Evolutionary conservation across 2,329 filamentous ascomycete species (phyloP).

Genomic region (Cryphonectria nitschkei): DNA sequence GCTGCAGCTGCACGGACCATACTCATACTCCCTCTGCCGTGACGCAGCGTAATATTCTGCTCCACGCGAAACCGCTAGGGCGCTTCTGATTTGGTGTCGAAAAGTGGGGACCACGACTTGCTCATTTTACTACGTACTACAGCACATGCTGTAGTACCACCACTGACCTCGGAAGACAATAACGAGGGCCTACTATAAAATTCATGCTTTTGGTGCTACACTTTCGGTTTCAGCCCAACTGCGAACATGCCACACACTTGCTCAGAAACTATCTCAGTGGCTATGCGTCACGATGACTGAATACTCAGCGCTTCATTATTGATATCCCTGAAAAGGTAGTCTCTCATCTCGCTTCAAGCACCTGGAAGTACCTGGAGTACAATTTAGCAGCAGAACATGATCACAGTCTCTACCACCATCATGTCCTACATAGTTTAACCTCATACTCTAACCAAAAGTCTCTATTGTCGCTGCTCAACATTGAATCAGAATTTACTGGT

Average conservation of each 20-base stretch:
- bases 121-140: conserved; percentile 20
- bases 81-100: conserved; percentile 12
- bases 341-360: background rate
- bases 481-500: background rate
- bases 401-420: background rate
- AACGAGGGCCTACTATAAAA: background rate
- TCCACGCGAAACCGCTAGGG: conserved; percentile 12
- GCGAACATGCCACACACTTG: background rate
- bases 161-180: background rate
- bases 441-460: background rate
- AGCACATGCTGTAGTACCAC: background rate
- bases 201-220: background rate
- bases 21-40: conserved; percentile 12
- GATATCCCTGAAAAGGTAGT: background rate
- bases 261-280: background rate
- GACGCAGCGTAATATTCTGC: conserved; percentile 24
- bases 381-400: no score
- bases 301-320: background rate
- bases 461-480: background rate
- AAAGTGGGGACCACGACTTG: background rate
- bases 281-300: background rate
- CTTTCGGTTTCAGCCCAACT: background rate
- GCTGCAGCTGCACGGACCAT: conserved; percentile 19
- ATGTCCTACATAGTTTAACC: no score
- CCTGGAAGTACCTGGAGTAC: background rate